Conservation (phyloP, 352 stramenopile species). For the Phytopythium aichiense region DNA sequence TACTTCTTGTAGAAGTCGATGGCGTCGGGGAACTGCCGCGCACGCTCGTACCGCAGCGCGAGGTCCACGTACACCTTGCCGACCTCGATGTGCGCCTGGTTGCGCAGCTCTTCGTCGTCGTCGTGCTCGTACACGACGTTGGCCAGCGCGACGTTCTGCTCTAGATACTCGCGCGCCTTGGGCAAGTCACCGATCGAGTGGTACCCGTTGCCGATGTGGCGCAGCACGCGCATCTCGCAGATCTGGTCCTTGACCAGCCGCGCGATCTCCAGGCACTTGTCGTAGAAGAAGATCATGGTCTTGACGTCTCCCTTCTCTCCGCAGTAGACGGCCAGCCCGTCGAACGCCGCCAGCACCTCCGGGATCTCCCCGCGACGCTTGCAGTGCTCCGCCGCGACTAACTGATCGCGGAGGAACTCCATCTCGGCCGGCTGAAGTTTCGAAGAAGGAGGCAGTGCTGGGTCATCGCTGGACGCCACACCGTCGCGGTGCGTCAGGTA, state of each 20-base stretch:
- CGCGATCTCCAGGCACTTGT: slow-evolving; percentile 91
- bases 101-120: slow-evolving; percentile 49
- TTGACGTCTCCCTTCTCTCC: slow-evolving; percentile 75
- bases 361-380: slow-evolving; percentile 85
- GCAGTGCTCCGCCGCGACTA: slow-evolving; percentile 84
- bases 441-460: neutral
- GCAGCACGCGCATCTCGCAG: slow-evolving; percentile 85
- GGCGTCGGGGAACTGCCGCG: slow-evolving; percentile 30
- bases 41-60: slow-evolving; percentile 39
- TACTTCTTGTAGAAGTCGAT: slow-evolving; percentile 78
- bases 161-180: slow-evolving; percentile 74
- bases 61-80: slow-evolving; percentile 76
- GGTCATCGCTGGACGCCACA: neutral
- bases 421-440: slow-evolving; percentile 54
- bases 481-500: slow-evolving; percentile 89
- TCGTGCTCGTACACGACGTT: slow-evolving; percentile 64
- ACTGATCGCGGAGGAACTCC: slow-evolving; percentile 85
- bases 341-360: slow-evolving; percentile 82
- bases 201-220: slow-evolving; percentile 81
- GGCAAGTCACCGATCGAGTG: slow-evolving; percentile 65
- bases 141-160: slow-evolving; percentile 76
- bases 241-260: slow-evolving; percentile 81
- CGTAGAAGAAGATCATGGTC: slow-evolving; percentile 92
- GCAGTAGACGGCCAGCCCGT: slow-evolving; percentile 73
- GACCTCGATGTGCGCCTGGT: slow-evolving; percentile 60